These are phyloP conservation scores for Trichoderma atrobrunneum DNA, from an alignment of 2,329 filamentous ascomycete species.

Conservation along the genomic window DNA sequence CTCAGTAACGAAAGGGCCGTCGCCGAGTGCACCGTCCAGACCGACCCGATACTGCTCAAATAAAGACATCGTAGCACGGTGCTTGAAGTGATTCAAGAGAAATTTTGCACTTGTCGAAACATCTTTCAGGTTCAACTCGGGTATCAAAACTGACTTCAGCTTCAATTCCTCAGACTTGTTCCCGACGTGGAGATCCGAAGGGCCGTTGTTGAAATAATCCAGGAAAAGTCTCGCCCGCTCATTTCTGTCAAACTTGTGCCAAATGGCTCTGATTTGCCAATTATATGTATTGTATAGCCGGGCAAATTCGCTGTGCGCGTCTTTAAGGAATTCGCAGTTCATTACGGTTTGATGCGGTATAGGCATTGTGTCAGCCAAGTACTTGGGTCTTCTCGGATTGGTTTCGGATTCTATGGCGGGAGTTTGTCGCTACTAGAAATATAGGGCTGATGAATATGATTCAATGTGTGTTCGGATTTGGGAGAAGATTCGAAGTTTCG, in stretches of 20 bases:
- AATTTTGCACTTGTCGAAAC: neutral
- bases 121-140: neutral
- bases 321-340: neutral
- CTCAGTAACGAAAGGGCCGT: slow-evolving; percentile 34
- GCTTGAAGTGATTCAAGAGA: slow-evolving; percentile 33
- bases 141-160: neutral
- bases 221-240: neutral
- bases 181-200: neutral
- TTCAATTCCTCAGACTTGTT: neutral
- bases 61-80: slow-evolving; percentile 36
- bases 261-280: neutral
- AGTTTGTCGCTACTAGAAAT: neutral
- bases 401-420: neutral
- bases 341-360: neutral
- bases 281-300: neutral
- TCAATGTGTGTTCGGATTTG: neutral
- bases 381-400: neutral
- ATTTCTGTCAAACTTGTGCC: neutral
- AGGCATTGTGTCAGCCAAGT: neutral
- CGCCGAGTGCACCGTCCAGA: slow-evolving; percentile 33
- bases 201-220: neutral
- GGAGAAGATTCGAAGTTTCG: neutral
- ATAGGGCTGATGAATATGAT: neutral
- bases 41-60: slow-evolving; percentile 35
- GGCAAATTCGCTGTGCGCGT: neutral